Conservation (phyloP, 805 yeast species). For the Ogataea pilisensis region DNA sequence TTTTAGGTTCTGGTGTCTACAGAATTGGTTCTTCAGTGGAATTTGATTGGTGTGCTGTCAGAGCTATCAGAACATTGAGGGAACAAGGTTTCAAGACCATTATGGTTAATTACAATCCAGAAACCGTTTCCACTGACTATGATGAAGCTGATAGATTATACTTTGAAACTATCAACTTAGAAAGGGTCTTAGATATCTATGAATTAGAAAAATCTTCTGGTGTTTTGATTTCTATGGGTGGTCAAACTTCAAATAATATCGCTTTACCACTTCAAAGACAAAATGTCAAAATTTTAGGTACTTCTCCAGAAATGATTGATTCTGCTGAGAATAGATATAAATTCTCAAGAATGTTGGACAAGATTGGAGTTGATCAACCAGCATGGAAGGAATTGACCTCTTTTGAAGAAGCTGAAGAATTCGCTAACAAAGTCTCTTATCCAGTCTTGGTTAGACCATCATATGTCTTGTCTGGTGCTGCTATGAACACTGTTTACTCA, state of each 20-base stretch:
- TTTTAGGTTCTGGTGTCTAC: constrained; percentile 98
- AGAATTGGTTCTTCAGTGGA: constrained; percentile 98
- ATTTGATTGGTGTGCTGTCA: constrained; percentile 99
- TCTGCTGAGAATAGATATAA: constrained; percentile 98
- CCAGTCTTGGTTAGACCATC: constrained; percentile 98
- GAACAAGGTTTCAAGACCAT: constrained; percentile 83
- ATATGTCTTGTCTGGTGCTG: constrained; percentile 96
- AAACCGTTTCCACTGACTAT: constrained; percentile 96
- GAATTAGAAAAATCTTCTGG: constrained; percentile 88
- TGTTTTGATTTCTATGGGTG: constrained; percentile 95
- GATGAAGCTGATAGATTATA: constrained; percentile 97
- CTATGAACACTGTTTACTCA: constrained; percentile 88
- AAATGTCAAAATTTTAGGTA: constrained; percentile 89
- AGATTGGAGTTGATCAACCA: constrained; percentile 93
- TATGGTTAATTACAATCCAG: constrained; percentile 98
- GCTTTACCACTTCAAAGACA: constrained; percentile 77
- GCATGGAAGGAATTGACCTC: constrained; percentile 95
- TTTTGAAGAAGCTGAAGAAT: constrained; percentile 74
- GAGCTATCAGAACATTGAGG: constrained; percentile 92
- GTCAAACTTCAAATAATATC: constrained; percentile 96
- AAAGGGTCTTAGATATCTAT: constrained; percentile 95
- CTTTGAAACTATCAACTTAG: constrained; percentile 83
- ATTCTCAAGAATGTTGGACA: constrained; percentile 89
- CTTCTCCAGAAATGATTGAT: constrained; percentile 91
- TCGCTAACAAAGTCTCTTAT: constrained; percentile 83